These are phyloP conservation scores for Marchantia paleacea DNA, from an alignment of 225 moss, liverwort and hornwort genomes.

Conservation along the genomic window DNA sequence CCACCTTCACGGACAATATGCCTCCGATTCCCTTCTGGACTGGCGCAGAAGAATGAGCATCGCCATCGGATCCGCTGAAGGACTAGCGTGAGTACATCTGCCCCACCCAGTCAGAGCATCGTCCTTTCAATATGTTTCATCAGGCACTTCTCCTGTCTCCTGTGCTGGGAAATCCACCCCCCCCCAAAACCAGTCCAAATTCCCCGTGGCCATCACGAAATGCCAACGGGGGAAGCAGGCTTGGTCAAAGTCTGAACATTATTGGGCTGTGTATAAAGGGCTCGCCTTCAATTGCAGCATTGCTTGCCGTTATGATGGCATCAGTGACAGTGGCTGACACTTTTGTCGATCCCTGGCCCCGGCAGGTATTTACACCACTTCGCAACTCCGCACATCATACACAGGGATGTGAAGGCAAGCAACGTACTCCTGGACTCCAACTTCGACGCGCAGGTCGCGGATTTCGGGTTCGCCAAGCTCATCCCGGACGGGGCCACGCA, in stretches of 20 bases:
- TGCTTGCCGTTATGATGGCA: neutral
- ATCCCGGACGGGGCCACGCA: constrained; percentile 77
- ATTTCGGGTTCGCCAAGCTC: constrained; percentile 78
- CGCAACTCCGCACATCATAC: constrained; percentile 81
- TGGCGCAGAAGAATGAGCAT: constrained; percentile 83
- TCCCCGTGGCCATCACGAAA: too few species aligned
- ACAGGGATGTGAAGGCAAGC: constrained; percentile 79
- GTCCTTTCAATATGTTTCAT: too few species aligned
- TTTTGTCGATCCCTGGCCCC: neutral
- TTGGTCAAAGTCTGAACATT: too few species aligned
- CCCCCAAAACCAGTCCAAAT: too few species aligned
- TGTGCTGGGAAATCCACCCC: too few species aligned
- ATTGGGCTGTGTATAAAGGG: too few species aligned
- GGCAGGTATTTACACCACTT: constrained; percentile 87
- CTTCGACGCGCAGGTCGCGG: constrained; percentile 74
- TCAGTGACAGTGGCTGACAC: neutral
- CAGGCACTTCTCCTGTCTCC: too few species aligned
- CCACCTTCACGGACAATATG: constrained; percentile 85
- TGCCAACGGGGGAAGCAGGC: too few species aligned
- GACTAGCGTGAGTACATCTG: constrained; percentile 67
- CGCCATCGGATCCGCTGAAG: constrained; percentile 82
- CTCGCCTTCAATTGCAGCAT: neutral
- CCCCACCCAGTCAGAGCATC: neutral
- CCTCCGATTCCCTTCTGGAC: constrained; percentile 60
- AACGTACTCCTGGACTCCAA: constrained; percentile 80